Percentiles rank a stretch among this genome's conserved stretches.
These are phyloP conservation scores for Magnaporthales sp. DNA, from an alignment of 2,329 filamentous ascomycete genomes.

Conservation along the genomic window DNA sequence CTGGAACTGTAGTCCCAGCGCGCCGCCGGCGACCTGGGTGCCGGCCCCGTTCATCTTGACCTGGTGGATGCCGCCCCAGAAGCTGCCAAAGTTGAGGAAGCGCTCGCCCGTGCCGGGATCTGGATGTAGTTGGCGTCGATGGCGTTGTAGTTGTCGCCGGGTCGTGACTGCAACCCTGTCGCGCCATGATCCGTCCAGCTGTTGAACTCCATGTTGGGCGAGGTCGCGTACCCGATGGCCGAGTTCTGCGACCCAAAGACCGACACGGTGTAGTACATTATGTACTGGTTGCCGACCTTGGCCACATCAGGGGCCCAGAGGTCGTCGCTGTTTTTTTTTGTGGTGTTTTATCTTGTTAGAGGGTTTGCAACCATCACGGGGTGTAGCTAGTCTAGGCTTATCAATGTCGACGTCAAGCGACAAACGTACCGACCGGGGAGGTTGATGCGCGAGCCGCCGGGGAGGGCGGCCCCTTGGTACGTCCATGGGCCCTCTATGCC, in stretches of 20 bases:
- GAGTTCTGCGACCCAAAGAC: slow-evolving; percentile 50
- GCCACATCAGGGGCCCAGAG: slow-evolving; percentile 50
- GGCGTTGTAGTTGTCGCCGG: slow-evolving; percentile 42
- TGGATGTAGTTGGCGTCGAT: slow-evolving; percentile 50
- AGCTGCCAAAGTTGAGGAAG: slow-evolving; percentile 56
- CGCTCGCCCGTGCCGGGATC: slow-evolving; percentile 29
- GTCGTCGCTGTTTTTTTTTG: neutral
- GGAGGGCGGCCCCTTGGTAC: slow-evolving; percentile 27
- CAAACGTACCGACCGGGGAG: slow-evolving; percentile 17
- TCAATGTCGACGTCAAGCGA: too few relatives aligned
- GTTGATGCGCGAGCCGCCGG: slow-evolving; percentile 26
- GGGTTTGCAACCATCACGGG: too few relatives aligned
- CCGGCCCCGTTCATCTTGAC: slow-evolving; percentile 33
- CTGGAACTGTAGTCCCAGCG: slow-evolving; percentile 30
- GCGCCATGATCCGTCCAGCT: slow-evolving; percentile 53
- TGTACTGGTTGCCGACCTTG: slow-evolving; percentile 48
- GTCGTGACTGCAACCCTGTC: slow-evolving; percentile 38
- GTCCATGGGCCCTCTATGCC: slow-evolving; percentile 31
- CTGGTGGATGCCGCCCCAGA: slow-evolving; percentile 58
- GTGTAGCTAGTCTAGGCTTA: too few relatives aligned
- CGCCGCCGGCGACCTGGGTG: slow-evolving; percentile 17
- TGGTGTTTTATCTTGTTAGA: neutral
- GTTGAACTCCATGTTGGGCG: slow-evolving; percentile 38
- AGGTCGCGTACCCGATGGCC: slow-evolving; percentile 47
- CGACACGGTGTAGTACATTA: slow-evolving; percentile 58